phyloP scores from a whole-genome alignment of 1,284 basidiomycete genomes.

The Calocybe gambosa region DNA sequence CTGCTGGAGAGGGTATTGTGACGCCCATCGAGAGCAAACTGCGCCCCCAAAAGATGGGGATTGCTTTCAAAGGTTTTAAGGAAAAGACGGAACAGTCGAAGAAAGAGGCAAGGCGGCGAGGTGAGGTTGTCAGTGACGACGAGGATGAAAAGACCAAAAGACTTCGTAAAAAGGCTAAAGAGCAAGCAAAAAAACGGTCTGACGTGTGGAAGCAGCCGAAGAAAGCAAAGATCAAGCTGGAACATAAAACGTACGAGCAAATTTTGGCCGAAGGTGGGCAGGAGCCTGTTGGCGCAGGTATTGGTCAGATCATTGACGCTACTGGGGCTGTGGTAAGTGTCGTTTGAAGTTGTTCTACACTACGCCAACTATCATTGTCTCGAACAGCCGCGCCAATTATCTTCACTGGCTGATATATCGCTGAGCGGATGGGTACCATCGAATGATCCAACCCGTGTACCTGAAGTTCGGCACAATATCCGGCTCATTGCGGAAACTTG shows the following conservation, averaged over 20 bases:
- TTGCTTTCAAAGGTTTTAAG: constrained; percentile 81
- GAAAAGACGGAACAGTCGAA: constrained; percentile 87
- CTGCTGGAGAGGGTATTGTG: constrained; percentile 77
- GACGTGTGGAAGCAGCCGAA: constrained; percentile 79
- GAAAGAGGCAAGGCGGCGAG: constrained; percentile 70
- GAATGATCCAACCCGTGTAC: constrained; percentile 79
- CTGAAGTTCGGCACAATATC: constrained; percentile 94
- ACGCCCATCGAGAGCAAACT: constrained; percentile 83
- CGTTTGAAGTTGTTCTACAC: constrained; percentile 4
- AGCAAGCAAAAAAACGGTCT: constrained; percentile 53
- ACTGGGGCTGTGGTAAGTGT: constrained; percentile 78
- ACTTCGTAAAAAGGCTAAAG: constrained; percentile 44
- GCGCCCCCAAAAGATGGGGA: constrained; percentile 80
- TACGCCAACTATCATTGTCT: constrained; percentile 1
- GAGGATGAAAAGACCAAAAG: constrained; percentile 44
- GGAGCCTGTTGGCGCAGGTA: constrained; percentile 45
- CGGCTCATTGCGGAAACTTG: constrained; percentile 80
- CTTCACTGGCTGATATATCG: constrained; percentile 75
- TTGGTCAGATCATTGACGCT: constrained; percentile 91
- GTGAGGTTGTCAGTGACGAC: constrained; percentile 73
- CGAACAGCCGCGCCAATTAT: constrained; percentile 72
- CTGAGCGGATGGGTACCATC: constrained; percentile 81
- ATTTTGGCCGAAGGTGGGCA: constrained; percentile 81
- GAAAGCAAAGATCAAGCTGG: constrained; percentile 78
- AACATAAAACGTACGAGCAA: constrained; percentile 95